phyloP scores from a whole-genome alignment of 257 asterid genomes.

The Solanum tarijense region DNA sequence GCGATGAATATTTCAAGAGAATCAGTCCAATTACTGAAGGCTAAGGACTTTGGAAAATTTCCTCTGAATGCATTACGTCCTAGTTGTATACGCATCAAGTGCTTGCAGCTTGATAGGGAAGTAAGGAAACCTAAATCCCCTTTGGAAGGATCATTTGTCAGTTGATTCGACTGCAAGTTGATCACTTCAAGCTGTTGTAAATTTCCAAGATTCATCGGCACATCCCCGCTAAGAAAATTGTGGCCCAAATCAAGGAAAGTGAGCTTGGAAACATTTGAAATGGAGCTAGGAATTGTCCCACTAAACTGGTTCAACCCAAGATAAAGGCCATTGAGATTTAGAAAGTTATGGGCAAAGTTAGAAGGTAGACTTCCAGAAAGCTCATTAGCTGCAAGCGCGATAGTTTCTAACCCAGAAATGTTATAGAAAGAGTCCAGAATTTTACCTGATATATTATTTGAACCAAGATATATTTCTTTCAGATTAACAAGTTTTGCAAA shows the following conservation, averaged over 20 bases:
- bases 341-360: background rate
- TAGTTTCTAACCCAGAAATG: background rate
- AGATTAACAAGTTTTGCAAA: slow-evolving; percentile 5
- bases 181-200: background rate
- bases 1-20: background rate
- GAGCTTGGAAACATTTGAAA: slow-evolving; percentile 13
- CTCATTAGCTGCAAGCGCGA: background rate
- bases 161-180: background rate
- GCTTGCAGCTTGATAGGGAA: background rate
- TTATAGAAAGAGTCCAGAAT: slow-evolving; percentile 4
- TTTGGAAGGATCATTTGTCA: background rate
- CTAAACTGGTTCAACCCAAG: background rate
- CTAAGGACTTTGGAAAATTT: background rate
- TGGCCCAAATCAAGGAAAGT: background rate
- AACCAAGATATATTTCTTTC: slow-evolving; percentile 3
- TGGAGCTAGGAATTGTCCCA: slow-evolving; percentile 18
- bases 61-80: background rate
- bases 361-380: slow-evolving; percentile 14
- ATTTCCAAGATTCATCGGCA: slow-evolving; percentile 14
- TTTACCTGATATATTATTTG: slow-evolving; percentile 9
- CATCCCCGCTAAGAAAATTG: slow-evolving; percentile 5
- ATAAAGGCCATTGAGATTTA: background rate
- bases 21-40: slow-evolving; percentile 4
- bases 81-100: background rate
- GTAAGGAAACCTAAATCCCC: background rate